phyloP scores from a whole-genome alignment of 352 stramenopile genomes.

The Pythium dissimile region DNA sequence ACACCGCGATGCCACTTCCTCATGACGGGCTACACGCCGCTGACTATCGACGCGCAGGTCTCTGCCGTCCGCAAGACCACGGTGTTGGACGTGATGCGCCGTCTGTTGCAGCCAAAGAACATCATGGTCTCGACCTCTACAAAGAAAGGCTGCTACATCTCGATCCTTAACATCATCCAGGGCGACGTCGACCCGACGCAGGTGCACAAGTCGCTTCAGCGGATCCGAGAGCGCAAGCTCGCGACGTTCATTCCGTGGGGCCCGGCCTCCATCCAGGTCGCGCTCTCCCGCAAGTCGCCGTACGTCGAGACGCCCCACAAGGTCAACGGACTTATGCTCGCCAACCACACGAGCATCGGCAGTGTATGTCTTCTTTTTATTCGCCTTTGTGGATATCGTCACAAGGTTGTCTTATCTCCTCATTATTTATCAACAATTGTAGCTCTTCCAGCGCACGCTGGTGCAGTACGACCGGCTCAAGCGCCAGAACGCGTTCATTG shows the following conservation, averaged over 20 bases:
- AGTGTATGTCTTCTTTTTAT: slow-evolving; percentile 38
- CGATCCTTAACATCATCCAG: slow-evolving; percentile 99
- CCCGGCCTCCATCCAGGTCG: slow-evolving; percentile 98
- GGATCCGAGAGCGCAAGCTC: slow-evolving; percentile 96
- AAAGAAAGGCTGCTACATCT: slow-evolving; percentile 98
- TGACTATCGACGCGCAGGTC: slow-evolving; percentile 92
- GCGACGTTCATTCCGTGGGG: slow-evolving; percentile 99
- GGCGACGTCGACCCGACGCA: slow-evolving; percentile 97
- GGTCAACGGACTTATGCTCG: slow-evolving; percentile 97
- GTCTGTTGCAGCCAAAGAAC: slow-evolving; percentile 96
- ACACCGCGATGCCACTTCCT: slow-evolving; percentile 99
- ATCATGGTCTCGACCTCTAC: slow-evolving; percentile 99
- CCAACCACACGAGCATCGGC: slow-evolving; percentile 98
- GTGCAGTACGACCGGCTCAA: slow-evolving; percentile 97
- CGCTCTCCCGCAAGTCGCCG: slow-evolving; percentile 95
- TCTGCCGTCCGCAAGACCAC: slow-evolving; percentile 96
- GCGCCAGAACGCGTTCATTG: slow-evolving; percentile 98
- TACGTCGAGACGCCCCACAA: slow-evolving; percentile 98
- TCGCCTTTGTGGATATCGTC: neutral
- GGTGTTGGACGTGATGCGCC: slow-evolving; percentile 98
- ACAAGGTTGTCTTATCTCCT: too few species aligned
- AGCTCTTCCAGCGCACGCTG: slow-evolving; percentile 88
- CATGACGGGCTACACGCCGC: slow-evolving; percentile 99
- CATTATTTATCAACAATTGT: slow-evolving; percentile 1
- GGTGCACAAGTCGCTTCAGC: slow-evolving; percentile 98